phyloP scores from a whole-genome alignment of 2,329 filamentous ascomycete genomes.

The Alternaria ethzedia region DNA sequence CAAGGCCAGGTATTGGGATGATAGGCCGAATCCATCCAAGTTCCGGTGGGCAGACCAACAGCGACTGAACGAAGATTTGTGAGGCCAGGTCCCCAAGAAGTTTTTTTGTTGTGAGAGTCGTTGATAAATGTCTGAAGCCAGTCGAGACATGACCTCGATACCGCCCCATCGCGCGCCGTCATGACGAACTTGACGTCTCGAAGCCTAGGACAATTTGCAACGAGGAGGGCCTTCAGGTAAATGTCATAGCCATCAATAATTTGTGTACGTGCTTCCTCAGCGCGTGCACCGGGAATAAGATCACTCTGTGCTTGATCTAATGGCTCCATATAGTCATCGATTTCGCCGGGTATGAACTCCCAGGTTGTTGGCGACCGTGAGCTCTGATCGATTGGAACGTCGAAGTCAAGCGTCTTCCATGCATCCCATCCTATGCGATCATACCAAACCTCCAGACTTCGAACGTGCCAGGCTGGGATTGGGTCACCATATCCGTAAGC shows the following conservation, averaged over 20 bases:
- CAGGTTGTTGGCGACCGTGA: conserved; percentile 1
- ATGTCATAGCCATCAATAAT: conserved; percentile 12
- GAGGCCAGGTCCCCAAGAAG: conserved; percentile 8
- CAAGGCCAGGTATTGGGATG: not conserved
- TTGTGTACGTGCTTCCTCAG: conserved; percentile 3
- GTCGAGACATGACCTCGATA: conserved; percentile 2
- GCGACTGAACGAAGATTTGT: not conserved
- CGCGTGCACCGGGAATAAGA: not conserved
- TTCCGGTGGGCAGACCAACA: conserved; percentile 12
- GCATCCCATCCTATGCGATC: conserved; percentile 15
- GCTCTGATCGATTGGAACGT: not conserved
- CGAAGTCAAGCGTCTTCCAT: conserved; percentile 13
- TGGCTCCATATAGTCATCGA: conserved; percentile 7
- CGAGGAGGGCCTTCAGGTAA: conserved; percentile 12
- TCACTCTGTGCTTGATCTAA: not conserved
- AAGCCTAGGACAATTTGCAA: conserved; percentile 13
- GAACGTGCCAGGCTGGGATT: conserved; percentile 18
- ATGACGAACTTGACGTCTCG: conserved; percentile 13
- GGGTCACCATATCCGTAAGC: conserved; percentile 13
- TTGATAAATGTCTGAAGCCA: conserved; percentile 13
- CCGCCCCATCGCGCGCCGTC: not conserved
- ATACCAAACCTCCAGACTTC: conserved; percentile 17
- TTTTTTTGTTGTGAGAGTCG: not conserved
- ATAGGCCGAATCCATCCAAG: conserved; percentile 4
- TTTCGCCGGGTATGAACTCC: conserved; percentile 3